Percentiles rank a stretch among this genome's conserved stretches.
Conservation (phyloP, 257 asterid genomes). For the Hygrophila difformis region DNA sequence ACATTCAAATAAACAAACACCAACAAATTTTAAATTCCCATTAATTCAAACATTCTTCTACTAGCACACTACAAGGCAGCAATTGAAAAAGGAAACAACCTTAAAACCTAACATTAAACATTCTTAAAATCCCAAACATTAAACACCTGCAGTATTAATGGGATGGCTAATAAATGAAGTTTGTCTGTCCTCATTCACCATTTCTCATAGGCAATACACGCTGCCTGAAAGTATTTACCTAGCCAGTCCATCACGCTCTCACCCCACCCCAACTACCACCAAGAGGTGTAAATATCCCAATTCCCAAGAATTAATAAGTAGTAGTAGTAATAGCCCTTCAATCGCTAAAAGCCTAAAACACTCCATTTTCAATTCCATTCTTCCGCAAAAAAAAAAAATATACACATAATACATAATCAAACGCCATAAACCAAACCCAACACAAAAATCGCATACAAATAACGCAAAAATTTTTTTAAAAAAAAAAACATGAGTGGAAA, state of each 20-base stretch:
- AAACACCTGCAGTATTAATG: conserved; percentile 16
- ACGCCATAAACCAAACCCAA: too few relatives aligned
- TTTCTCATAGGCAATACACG: conserved; percentile 13
- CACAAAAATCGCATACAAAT: too few relatives aligned
- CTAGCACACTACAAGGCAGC: too few relatives aligned
- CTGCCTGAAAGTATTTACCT: conserved; percentile 6
- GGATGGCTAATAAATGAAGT: conserved; percentile 24
- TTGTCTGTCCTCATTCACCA: conserved; percentile 12
- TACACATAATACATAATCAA: too few relatives aligned
- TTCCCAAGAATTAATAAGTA: too few relatives aligned
- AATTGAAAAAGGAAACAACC: too few relatives aligned
- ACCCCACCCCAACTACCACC: not conserved
- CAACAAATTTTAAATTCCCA: not conserved
- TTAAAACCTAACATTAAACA: conserved; percentile 12
- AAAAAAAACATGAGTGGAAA: not conserved
- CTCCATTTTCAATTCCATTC: not conserved
- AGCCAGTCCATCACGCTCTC: conserved; percentile 13
- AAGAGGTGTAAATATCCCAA: too few relatives aligned
- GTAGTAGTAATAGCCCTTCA: too few relatives aligned
- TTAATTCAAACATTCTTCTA: too few relatives aligned
- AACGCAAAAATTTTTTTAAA: too few relatives aligned
- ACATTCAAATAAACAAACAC: conserved; percentile 10
- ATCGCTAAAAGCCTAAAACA: not conserved
- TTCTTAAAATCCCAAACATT: conserved; percentile 16
- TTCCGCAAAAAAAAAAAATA: too few relatives aligned